Conservation (phyloP, 2,329 filamentous ascomycete genomes). For the Knufia fluminis region DNA sequence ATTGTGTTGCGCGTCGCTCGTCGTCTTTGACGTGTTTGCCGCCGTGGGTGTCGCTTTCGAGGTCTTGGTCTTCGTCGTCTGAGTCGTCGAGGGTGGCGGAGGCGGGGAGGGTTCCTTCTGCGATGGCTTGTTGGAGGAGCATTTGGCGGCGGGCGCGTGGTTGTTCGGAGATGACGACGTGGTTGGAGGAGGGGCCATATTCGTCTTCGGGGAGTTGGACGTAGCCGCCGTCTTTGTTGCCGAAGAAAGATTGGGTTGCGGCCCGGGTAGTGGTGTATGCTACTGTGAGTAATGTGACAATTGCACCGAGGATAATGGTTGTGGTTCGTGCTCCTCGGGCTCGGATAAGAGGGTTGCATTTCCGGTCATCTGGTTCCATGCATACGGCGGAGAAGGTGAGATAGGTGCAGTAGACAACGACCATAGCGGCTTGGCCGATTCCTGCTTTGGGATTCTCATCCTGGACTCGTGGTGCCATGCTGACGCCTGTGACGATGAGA, state of each 20-base stretch:
- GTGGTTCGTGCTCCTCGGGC: slow-evolving; percentile 82
- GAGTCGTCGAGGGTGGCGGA: slow-evolving; percentile 70
- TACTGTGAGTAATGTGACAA: slow-evolving; percentile 93
- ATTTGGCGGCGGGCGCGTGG: slow-evolving; percentile 75
- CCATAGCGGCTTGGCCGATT: slow-evolving; percentile 94
- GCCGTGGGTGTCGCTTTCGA: slow-evolving; percentile 32
- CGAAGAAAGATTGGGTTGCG: slow-evolving; percentile 58
- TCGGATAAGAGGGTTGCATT: slow-evolving; percentile 82
- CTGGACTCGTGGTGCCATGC: slow-evolving; percentile 82
- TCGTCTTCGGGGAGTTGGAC: slow-evolving; percentile 56
- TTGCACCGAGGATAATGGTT: slow-evolving; percentile 81
- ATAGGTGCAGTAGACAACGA: slow-evolving; percentile 96
- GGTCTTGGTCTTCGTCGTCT: slow-evolving; percentile 47
- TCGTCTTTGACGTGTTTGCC: slow-evolving; percentile 66
- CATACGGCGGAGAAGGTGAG: slow-evolving; percentile 96
- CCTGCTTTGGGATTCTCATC: slow-evolving; percentile 88
- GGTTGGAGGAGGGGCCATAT: slow-evolving; percentile 74
- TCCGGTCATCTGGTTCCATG: slow-evolving; percentile 92
- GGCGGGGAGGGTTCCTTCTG: slow-evolving; percentile 83
- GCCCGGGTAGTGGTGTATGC: slow-evolving; percentile 96
- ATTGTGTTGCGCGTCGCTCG: slow-evolving; percentile 80
- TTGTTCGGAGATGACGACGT: slow-evolving; percentile 53
- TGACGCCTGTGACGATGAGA: slow-evolving; percentile 69
- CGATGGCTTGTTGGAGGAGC: slow-evolving; percentile 85
- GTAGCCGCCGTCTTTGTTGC: slow-evolving; percentile 32